These are phyloP conservation scores for Fusarium chuoi DNA, from an alignment of 2,329 filamentous ascomycete species.

Conservation along the genomic window DNA sequence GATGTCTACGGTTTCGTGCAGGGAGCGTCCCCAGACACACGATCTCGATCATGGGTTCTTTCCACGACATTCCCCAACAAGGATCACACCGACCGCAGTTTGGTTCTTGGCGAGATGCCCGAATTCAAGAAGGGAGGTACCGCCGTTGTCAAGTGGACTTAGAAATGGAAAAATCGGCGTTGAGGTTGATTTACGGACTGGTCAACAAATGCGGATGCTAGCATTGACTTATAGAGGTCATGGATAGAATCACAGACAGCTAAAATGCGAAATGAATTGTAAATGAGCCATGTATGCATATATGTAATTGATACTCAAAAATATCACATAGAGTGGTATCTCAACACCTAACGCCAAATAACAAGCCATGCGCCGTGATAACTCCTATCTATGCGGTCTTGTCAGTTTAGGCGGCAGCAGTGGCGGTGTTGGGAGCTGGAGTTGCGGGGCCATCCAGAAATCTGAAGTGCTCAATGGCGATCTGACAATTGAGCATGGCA, in stretches of 20 bases:
- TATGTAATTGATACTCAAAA: conserved; percentile 11
- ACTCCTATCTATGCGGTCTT: neutral
- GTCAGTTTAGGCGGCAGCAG: conserved; percentile 13
- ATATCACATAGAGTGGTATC: conserved; percentile 41
- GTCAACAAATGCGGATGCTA: conserved; percentile 1
- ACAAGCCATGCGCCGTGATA: conserved; percentile 10
- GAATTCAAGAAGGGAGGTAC: conserved; percentile 75
- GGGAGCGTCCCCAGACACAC: conserved; percentile 67
- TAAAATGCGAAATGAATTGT: neutral
- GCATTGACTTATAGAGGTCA: conserved; percentile 26
- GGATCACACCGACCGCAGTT: conserved; percentile 75
- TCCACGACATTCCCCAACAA: conserved; percentile 87
- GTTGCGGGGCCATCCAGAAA: conserved; percentile 65
- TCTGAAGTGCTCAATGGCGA: conserved; percentile 84
- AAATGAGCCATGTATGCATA: neutral
- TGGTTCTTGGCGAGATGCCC: conserved; percentile 67
- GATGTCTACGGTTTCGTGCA: conserved; percentile 82
- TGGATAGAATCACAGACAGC: conserved; percentile 13
- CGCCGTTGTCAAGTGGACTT: conserved; percentile 70
- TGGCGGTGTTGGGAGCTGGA: conserved; percentile 16
- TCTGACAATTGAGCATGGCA: conserved; percentile 88
- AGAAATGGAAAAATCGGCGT: conserved; percentile 31
- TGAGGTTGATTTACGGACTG: conserved; percentile 23
- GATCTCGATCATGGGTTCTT: conserved; percentile 73
- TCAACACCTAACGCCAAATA: conserved; percentile 42